phyloP scores from a whole-genome alignment of 2,329 filamentous ascomycete genomes.

The Fusarium albosuccineum region DNA sequence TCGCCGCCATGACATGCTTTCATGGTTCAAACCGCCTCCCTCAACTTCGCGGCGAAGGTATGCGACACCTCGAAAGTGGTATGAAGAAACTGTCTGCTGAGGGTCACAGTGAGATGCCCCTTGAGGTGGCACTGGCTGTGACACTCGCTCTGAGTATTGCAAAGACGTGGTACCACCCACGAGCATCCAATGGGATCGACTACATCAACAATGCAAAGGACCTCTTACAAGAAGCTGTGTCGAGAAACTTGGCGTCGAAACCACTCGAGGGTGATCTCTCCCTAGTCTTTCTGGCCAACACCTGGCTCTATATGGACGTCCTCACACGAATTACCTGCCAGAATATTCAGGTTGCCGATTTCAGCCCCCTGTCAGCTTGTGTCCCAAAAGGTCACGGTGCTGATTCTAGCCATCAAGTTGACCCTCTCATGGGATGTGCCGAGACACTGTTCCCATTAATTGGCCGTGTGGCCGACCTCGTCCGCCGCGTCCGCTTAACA shows the following conservation, averaged over 20 bases:
- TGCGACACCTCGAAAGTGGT: slow-evolving; percentile 16
- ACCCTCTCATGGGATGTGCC: slow-evolving; percentile 32
- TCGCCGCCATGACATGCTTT: slow-evolving; percentile 36
- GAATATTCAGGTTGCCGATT: slow-evolving; percentile 9
- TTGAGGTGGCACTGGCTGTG: slow-evolving; percentile 17
- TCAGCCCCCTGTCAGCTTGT: slow-evolving; percentile 16
- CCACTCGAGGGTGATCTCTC: neutral
- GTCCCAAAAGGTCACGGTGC: neutral
- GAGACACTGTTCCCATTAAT: slow-evolving; percentile 24
- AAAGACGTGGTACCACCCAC: slow-evolving; percentile 32
- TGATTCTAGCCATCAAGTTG: slow-evolving; percentile 6
- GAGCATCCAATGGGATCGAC: slow-evolving; percentile 23
- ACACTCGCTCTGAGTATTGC: slow-evolving; percentile 25
- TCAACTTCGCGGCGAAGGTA: slow-evolving; percentile 16
- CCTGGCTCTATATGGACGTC: slow-evolving; percentile 35
- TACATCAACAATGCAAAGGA: slow-evolving; percentile 16
- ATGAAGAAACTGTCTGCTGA: slow-evolving; percentile 14
- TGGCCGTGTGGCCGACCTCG: slow-evolving; percentile 29
- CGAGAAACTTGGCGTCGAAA: neutral
- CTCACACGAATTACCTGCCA: slow-evolving; percentile 25
- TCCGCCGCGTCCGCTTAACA: slow-evolving; percentile 15
- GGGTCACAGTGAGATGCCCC: slow-evolving; percentile 3
- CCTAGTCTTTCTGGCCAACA: slow-evolving; percentile 29
- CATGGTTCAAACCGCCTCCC: slow-evolving; percentile 21
- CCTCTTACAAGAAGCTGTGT: slow-evolving; percentile 18